Conservation (phyloP, 139 green algal species). For the Chlorella sp. region DNA sequence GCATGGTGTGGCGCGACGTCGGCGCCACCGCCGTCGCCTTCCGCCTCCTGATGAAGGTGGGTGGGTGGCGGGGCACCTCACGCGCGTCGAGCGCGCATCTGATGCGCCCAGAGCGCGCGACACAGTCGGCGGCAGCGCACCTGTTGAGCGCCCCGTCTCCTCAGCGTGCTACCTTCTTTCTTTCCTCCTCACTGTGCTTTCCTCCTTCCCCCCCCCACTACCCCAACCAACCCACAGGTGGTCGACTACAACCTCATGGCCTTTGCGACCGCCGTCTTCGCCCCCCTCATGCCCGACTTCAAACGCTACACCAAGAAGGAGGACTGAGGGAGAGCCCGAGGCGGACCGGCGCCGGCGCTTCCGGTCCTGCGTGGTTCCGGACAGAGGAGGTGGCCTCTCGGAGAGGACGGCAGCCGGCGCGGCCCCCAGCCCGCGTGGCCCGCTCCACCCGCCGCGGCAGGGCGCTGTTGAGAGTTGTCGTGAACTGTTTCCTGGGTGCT, state of each 20-base stretch:
- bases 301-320: conserved; percentile 49
- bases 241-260: conserved; percentile 90
- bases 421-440: too few species aligned
- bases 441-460: too few species aligned
- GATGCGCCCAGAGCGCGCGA: not conserved
- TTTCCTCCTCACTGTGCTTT: not conserved
- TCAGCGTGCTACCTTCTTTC: not conserved
- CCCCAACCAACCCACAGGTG: conserved; percentile 55
- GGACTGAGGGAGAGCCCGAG: not conserved
- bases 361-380: too few species aligned
- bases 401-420: too few species aligned
- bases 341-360: too few species aligned
- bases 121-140: not conserved
- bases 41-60: conserved; percentile 85
- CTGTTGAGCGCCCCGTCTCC: not conserved
- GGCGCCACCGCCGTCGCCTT: conserved; percentile 82
- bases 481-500: too few species aligned
- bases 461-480: too few species aligned
- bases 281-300: conserved; percentile 80
- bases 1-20: conserved; percentile 88
- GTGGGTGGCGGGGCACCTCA: conserved; percentile 6
- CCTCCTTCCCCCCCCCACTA: not conserved
- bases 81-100: not conserved
- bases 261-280: conserved; percentile 58
- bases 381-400: too few species aligned